Evolutionary conservation across 257 asterid genomes (phyloP).

Genomic region (Forsythia viridissima): DNA sequence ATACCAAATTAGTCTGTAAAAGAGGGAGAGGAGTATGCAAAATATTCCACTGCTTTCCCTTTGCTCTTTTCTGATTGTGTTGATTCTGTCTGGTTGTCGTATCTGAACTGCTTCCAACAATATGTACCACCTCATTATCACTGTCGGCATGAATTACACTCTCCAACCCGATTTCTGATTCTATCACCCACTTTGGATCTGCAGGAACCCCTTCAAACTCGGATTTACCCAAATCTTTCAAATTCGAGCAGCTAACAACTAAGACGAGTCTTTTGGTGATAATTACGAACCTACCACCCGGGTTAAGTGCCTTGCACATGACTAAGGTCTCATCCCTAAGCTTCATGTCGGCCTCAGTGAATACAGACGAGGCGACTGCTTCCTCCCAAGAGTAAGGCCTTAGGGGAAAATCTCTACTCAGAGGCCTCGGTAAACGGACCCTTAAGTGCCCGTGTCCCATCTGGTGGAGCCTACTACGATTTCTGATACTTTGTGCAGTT

Average conservation of each 20-base stretch:
- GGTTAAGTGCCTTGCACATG: slow-evolving; percentile 71
- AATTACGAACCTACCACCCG: slow-evolving; percentile 58
- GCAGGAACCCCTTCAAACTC: slow-evolving; percentile 77
- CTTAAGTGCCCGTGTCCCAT: slow-evolving; percentile 57
- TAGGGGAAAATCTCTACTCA: slow-evolving; percentile 63
- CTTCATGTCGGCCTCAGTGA: slow-evolving; percentile 54
- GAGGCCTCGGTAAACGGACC: slow-evolving; percentile 88
- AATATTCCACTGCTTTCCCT: slow-evolving; percentile 47
- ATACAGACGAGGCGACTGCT: slow-evolving; percentile 81
- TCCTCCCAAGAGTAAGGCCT: slow-evolving; percentile 93
- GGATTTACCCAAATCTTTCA: slow-evolving; percentile 57
- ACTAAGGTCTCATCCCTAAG: slow-evolving; percentile 58
- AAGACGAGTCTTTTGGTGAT: slow-evolving; percentile 61
- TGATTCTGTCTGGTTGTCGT: slow-evolving; percentile 46
- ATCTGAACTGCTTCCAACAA: slow-evolving; percentile 78
- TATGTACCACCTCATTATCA: slow-evolving; percentile 67
- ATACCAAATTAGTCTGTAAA: slow-evolving; percentile 62
- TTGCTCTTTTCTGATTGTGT: slow-evolving; percentile 45
- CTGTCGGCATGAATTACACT: slow-evolving; percentile 75
- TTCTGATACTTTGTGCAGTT: slow-evolving; percentile 95
- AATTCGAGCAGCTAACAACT: slow-evolving; percentile 69
- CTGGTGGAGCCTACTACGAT: slow-evolving; percentile 80
- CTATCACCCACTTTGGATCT: slow-evolving; percentile 67
- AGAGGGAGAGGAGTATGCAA: slow-evolving; percentile 61
- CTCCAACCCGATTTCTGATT: slow-evolving; percentile 65